Base-by-base conservation (phyloP, 1,284 basidiomycete genomes). In the Lentinus polychrous region DNA sequence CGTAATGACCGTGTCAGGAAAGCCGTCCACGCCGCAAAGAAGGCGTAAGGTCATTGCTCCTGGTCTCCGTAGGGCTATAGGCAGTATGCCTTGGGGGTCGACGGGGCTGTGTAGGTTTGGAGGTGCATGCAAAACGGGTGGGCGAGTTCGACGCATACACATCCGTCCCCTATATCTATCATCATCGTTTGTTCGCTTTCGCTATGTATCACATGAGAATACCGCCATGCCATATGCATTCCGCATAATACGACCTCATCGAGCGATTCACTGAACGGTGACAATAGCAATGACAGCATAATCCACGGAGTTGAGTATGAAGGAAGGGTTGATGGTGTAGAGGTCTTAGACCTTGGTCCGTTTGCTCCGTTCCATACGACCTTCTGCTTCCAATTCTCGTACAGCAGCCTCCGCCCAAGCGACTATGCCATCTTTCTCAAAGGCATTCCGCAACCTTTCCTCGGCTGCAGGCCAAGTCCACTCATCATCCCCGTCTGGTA, bases 1-100 rank as follows among this genome's bases (percentile, higher is more conserved):
- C 73, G 86, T 61, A 71, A 84, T 55, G 86, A 91, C 60, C 64
- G 68, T 15, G 83, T 87, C 38, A 74, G 82, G 67, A 89, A 88
- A 72, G 59, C 70, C 8, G 53, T 90, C 51, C 41, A 50, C 27
- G 55, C 55, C 31, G 52, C 55, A 3, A 41, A 39, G 38, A 41
- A 39, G 38, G 37, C 17, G 39, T 41, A 31, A 39, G 31, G 8
- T 23, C 39, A 23, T 34, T 48, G 4, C 31, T 38, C 5, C 4
- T 10, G 4, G 10, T 27, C 27, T 4, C 10, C 10, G 27, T 27
- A 27, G 27, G 27, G 27, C 27, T 27, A 5, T 27, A 10, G 10
- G 27, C 27, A 27, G 27, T 27, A 27, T 27, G 27, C 27, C 27
- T 27, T 10, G 27, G 27, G 27, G 27, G 27, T 27, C 27, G 27